These are phyloP conservation scores for Boehmeria nivea DNA, from an alignment of 306 rosid genomes.

Conservation along the genomic window DNA sequence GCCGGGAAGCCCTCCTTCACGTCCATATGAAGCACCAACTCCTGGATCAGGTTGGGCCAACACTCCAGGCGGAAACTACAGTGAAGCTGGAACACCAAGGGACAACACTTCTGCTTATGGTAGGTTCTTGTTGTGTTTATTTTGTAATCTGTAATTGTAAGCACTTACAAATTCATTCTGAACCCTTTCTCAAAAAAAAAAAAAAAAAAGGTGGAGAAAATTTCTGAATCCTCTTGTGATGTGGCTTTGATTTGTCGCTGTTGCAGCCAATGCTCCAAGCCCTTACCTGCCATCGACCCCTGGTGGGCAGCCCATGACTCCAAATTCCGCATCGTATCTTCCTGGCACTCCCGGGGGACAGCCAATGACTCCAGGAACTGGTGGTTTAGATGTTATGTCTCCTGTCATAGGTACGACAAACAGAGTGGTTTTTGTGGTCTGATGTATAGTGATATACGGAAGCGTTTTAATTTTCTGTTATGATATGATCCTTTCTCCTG, in stretches of 20 bases:
- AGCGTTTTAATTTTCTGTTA: neutral
- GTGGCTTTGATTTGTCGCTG: neutral
- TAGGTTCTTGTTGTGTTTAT: slow-evolving; percentile 8
- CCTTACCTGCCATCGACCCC: slow-evolving; percentile 99
- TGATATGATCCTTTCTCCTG: too few relatives aligned
- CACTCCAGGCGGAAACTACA: slow-evolving; percentile 86
- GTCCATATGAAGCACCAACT: slow-evolving; percentile 93
- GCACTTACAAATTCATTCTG: neutral
- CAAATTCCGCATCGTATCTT: slow-evolving; percentile 90
- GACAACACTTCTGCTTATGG: slow-evolving; percentile 66
- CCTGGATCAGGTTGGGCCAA: slow-evolving; percentile 99
- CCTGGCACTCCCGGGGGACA: slow-evolving; percentile 99
- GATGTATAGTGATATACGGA: too few relatives aligned
- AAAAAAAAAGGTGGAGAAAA: too few relatives aligned
- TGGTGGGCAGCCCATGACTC: slow-evolving; percentile 99
- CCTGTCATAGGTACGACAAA: slow-evolving; percentile 77
- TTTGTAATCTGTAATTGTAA: neutral
- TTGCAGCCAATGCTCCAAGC: slow-evolving; percentile 94
- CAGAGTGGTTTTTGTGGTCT: too few relatives aligned
- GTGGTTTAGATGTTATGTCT: slow-evolving; percentile 93
- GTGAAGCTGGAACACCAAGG: slow-evolving; percentile 96
- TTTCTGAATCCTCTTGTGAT: too few relatives aligned
- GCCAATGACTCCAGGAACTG: slow-evolving; percentile 99
- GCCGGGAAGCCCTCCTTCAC: slow-evolving; percentile 97
- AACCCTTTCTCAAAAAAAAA: too few relatives aligned